Evolutionary conservation across 2,329 filamentous ascomycete genomes (phyloP), one percentile per base, ranked within the genome.

Genomic region (Aspergillus brunneoviolaceus): DNA sequence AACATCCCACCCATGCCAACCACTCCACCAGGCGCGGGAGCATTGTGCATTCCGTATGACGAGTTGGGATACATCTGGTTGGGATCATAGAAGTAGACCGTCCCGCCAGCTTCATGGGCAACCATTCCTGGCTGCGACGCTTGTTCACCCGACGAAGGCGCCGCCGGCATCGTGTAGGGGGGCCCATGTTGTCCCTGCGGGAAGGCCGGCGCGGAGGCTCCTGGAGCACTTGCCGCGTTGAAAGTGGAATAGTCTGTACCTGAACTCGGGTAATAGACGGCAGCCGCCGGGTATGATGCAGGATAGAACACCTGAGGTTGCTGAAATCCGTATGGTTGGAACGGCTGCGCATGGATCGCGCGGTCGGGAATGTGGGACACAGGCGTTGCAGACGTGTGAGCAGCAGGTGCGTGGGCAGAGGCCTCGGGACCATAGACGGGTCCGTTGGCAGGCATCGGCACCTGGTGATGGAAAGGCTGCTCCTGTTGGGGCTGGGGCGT

Each of bases 31-130:
- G 77, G 72, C 49, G 77, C 76, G 49, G 83, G 79, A 55, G 84
- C 80, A 23, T 84, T 79, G 10, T 83, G 77, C 58, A 80, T 72
- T 6, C 81, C 71, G 58, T 81, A 79, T 31, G 80, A 77, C 64
- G 84, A 85, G 51, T 73, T 72, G 35, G 78, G 68, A 58, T 79
- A 78, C 48, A 93, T 79, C 71, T 92, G 89, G n/a, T 87, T 84
- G 7, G 91, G 84, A 71, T 96, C 90, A 69, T 92, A 93, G 74
- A 96, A 99, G 76, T 96, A 98, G 0, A 96, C 92, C 85, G 96
- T 98, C 63, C 95, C 95, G 67, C 96, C 96, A 64, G 89, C 88
- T 79, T 98, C 94, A 74, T 97, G 93, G 0, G 92, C 91, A 21
- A 89, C 84, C 59, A 85, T 85, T 19, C 81, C 82, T 3, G 79